phyloP scores from a whole-genome alignment of 345 rosid species.

The Salix caprea region DNA sequence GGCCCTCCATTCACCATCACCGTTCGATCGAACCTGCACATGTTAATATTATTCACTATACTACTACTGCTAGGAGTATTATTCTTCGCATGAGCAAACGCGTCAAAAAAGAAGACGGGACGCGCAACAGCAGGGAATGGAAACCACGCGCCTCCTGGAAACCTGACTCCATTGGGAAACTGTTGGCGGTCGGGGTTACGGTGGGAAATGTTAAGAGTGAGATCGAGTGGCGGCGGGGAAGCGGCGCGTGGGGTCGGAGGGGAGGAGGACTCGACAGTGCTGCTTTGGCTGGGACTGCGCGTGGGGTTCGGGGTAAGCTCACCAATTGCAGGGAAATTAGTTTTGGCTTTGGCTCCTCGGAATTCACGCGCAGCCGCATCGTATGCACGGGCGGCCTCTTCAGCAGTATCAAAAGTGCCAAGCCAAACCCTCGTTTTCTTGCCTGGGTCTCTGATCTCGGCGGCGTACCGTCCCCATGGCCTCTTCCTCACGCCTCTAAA shows the following conservation, averaged over 20 bases:
- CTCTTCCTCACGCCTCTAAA: slow-evolving; percentile 87
- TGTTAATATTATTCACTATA: background rate
- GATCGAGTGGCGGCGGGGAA: slow-evolving; percentile 39
- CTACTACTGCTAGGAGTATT: background rate
- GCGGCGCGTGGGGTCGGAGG: slow-evolving; percentile 33
- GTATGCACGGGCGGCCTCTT: slow-evolving; percentile 92
- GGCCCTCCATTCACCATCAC: slow-evolving; percentile 24
- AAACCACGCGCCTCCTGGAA: slow-evolving; percentile 19
- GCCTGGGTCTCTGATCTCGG: slow-evolving; percentile 94
- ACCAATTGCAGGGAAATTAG: slow-evolving; percentile 48
- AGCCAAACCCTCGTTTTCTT: slow-evolving; percentile 96
- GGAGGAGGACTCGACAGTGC: slow-evolving; percentile 73
- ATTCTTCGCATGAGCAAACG: slow-evolving; percentile 36
- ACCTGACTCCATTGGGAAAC: slow-evolving; percentile 14
- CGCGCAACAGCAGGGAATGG: slow-evolving; percentile 11
- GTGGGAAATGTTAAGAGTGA: slow-evolving; percentile 35
- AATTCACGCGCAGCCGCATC: slow-evolving; percentile 82
- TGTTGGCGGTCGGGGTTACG: background rate
- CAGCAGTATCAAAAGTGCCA: slow-evolving; percentile 85
- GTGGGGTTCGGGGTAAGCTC: slow-evolving; percentile 34
- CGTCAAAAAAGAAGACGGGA: slow-evolving; percentile 52
- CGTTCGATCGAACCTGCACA: slow-evolving; percentile 26
- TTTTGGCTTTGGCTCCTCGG: slow-evolving; percentile 80
- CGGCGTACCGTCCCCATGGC: slow-evolving; percentile 95
- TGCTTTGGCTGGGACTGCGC: slow-evolving; percentile 76